Conservation (phyloP, 495 filamentous ascomycete genomes). For the Aspergillus carlsbadensis region DNA sequence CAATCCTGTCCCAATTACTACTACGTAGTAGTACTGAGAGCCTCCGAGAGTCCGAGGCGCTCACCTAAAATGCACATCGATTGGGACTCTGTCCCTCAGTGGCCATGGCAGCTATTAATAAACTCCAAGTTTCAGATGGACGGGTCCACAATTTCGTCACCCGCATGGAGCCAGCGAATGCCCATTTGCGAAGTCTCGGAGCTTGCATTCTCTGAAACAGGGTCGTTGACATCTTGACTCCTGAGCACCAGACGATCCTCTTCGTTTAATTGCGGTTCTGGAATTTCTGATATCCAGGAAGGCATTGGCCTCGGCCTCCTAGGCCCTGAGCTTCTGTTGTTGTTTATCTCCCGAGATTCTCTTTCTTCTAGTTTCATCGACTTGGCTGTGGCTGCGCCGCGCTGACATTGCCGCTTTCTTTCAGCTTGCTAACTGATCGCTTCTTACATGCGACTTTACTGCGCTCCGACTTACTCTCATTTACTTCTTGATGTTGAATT, state of each 20-base stretch:
- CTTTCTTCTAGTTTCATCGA: background rate
- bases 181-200: constrained; percentile 1
- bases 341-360: background rate
- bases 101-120: background rate
- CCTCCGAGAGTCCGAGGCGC: no score
- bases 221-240: constrained; percentile 13
- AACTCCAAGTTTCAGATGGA: background rate
- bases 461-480: background rate
- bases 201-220: constrained; percentile 17
- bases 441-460: background rate
- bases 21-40: no score
- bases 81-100: background rate
- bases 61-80: background rate
- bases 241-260: background rate
- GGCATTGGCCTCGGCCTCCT: constrained; percentile 6
- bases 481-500: background rate
- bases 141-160: background rate
- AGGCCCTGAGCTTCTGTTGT: background rate
- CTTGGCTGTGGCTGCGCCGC: constrained; percentile 12
- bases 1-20: no score
- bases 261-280: background rate
- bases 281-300: background rate
- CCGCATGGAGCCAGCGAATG: background rate
- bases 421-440: background rate
- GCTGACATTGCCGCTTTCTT: constrained; percentile 7